Evolutionary conservation across 106 monocot species (phyloP).

Genomic region (Hemerocallis citrina): DNA sequence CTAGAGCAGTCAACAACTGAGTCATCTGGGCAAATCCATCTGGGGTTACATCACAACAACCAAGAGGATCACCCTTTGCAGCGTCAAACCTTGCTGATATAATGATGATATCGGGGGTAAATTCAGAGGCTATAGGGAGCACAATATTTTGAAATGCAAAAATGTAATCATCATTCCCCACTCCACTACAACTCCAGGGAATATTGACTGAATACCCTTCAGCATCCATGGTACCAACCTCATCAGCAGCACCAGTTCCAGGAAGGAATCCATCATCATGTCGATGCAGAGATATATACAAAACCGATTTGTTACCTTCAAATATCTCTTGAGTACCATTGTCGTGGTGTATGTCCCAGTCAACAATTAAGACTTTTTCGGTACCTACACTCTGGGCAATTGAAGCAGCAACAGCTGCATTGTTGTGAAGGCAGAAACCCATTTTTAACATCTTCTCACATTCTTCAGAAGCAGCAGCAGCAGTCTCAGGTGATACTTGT

Average conservation of each 20-base stretch:
- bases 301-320: slow-evolving; percentile 68
- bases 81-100: slow-evolving; percentile 99
- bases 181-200: slow-evolving; percentile 91
- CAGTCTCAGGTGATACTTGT: slow-evolving; percentile 71
- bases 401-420: slow-evolving; percentile 88
- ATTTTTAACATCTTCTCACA: slow-evolving; percentile 95
- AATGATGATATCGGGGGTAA: slow-evolving; percentile 84
- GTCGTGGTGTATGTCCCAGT: slow-evolving; percentile 99
- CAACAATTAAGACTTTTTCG: slow-evolving; percentile 90
- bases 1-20: slow-evolving; percentile 49
- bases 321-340: slow-evolving; percentile 99
- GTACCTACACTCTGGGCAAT: slow-evolving; percentile 89
- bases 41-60: slow-evolving; percentile 94
- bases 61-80: slow-evolving; percentile 93
- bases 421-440: slow-evolving; percentile 99
- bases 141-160: slow-evolving; percentile 86
- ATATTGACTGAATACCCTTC: slow-evolving; percentile 89
- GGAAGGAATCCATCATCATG: slow-evolving; percentile 94
- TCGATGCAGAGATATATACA: slow-evolving; percentile 86
- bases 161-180: slow-evolving; percentile 94
- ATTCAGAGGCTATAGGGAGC: slow-evolving; percentile 81
- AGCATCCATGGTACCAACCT: slow-evolving; percentile 75
- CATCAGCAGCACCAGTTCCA: slow-evolving; percentile 75
- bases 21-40: slow-evolving; percentile 78
- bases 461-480: slow-evolving; percentile 83